Evolutionary conservation across 2,329 filamentous ascomycete genomes (phyloP), one percentile per base, ranked within the genome.

Genomic region (Aspergillus fijiensis): DNA sequence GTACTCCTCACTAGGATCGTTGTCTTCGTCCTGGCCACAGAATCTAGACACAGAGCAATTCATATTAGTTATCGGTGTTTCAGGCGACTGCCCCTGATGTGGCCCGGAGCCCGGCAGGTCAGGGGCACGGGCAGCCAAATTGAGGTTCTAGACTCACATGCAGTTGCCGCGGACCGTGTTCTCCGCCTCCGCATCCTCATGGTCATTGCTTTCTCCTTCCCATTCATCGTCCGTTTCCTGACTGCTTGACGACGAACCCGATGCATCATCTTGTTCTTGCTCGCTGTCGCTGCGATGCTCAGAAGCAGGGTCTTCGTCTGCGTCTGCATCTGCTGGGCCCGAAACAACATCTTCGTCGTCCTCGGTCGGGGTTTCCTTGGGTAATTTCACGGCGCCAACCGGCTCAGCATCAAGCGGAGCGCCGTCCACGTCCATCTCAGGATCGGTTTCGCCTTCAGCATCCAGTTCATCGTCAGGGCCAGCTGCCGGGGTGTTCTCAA

Each of bases 1-100:
- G 69, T 89, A 95, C 65, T 93, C 90, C 65, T 91, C 89, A 64
- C 85, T 87, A 1, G 91, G 90, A 68, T 94, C 91, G 64, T 94
- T 83, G 57, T 95, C 90, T 77, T 96, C 91, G 65, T 90, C 88
- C 73, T 91, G 84, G 59, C 87, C 87, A 78, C 93, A 97, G 70
- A 94, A 96, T 65, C 92, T 89, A 77, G n/a, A 25, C 25, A 29
- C 27, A 29, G 7, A 10, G n/a, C 21, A 16, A 12, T 55, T n/a
- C 27, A n/a, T 29, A 16, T 35, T 6, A 35, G 33, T 16, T 12
- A 35, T 12, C 11, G 33, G 33, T 35, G 33, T 35, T 35, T 12
- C 12, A 35, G 33, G 12, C 14, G 14, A 35, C 31, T 14, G 33
- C 33, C 33, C 33, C 27, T 27, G 27, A 35, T 35, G 14, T 35